These are phyloP conservation scores for Letharia lupina DNA, from an alignment of 495 filamentous ascomycete genomes.

Conservation along the genomic window DNA sequence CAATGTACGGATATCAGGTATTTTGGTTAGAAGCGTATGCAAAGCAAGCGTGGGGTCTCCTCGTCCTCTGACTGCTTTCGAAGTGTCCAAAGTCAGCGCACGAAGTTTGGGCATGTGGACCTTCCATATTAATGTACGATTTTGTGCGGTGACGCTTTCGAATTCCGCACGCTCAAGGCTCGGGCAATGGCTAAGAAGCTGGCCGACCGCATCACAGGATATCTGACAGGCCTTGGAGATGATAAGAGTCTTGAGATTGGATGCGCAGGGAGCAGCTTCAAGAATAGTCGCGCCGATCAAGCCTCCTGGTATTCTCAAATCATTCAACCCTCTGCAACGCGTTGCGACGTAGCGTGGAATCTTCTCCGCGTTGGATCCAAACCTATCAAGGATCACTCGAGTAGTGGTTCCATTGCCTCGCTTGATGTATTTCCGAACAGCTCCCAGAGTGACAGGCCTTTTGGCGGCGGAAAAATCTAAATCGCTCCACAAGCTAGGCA, in stretches of 20 bases:
- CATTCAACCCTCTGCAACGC: conserved; percentile 23
- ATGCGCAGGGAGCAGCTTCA: conserved; percentile 22
- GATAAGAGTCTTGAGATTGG: conserved; percentile 36
- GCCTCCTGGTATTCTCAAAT: conserved; percentile 21
- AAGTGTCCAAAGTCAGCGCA: not conserved
- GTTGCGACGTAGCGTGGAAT: conserved; percentile 21
- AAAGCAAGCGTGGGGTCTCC: not conserved
- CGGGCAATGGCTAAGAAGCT: conserved; percentile 34
- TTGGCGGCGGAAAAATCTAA: conserved; percentile 43
- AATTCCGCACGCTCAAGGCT: conserved; percentile 38
- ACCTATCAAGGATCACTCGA: not conserved
- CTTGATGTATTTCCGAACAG: conserved; percentile 39
- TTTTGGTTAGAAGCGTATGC: not conserved
- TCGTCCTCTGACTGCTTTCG: not conserved
- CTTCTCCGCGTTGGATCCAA: not conserved
- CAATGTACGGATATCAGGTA: not conserved
- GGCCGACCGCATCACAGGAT: conserved; percentile 29
- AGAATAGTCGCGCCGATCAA: conserved; percentile 20
- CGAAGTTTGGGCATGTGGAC: conserved; percentile 9
- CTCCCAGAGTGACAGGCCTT: conserved; percentile 32
- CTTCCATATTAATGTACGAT: not conserved
- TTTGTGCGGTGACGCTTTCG: conserved; percentile 16
- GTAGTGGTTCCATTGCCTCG: conserved; percentile 31
- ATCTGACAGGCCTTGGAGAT: conserved; percentile 33
- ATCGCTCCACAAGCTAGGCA: conserved; percentile 41